Evolutionary conservation across 2,329 filamentous ascomycete species (phyloP), one percentile per base, ranked within the genome.

Genomic region (Magnaporthiopsis rhizophila): DNA sequence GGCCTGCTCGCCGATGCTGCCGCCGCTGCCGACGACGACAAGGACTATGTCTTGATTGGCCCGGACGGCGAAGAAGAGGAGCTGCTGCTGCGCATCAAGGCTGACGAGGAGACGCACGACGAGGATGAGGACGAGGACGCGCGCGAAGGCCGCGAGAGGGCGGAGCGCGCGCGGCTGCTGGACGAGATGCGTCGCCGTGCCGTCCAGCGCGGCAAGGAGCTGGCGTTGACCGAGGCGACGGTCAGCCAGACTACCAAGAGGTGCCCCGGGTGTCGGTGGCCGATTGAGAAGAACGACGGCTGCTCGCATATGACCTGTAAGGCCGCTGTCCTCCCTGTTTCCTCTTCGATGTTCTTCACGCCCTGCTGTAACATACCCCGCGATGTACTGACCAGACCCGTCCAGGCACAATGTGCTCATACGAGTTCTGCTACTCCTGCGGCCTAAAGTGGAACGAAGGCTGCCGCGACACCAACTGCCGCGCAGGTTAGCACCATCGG

Each of bases 301-400:
- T 80, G 77, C 66, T 71, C 74, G 15, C 75, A 78, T 59, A 79
- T 79, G 74, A 76, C 71, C 62, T 79, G 77, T 79, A 38, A 38
- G 36, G 36, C 65, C 65, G 59, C 11, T 36, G n/a, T 36, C 56
- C 30, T 21, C 32, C n/a, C 7, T 15, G 28, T 21, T 21, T 50
- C 11, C 15, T 15, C 7, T 9, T 32, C 13, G 24, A 5, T 38
- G 36, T 38, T 58, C 7, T 15, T 12, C 8, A n/a, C 5, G 21
- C 21, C 21, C 18, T 53, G 6, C 45, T 11, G 8, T 21, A 5
- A 21, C 15, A 15, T 18, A 45, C 18, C 18, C 21, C 18, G 45
- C 11, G 45, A 18, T 53, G 45, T 6, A n/a, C 45, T 53, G 11
- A 53, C 21, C 18, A 3, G 45, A 12, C 6, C 2, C 11, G 12